These are phyloP conservation scores for Castanea mollissima DNA, from an alignment of 306 rosid genomes.

Conservation along the genomic window DNA sequence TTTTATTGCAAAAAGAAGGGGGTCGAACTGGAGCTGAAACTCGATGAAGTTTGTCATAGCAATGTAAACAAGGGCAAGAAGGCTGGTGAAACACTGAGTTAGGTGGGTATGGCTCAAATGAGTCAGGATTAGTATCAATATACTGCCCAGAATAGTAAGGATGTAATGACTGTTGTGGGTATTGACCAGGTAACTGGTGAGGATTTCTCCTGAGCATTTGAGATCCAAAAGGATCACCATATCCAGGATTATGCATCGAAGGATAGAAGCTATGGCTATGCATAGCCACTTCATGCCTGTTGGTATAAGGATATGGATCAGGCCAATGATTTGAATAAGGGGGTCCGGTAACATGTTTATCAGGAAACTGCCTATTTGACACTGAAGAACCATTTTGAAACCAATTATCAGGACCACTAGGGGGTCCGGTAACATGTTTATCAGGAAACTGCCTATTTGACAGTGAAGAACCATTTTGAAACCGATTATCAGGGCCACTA, in stretches of 20 bases:
- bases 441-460: conserved; percentile 27
- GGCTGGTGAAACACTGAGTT: conserved; percentile 60
- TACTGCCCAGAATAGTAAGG: conserved; percentile 69
- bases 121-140: conserved; percentile 42
- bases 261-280: conserved; percentile 45
- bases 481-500: conserved; percentile 45
- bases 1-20: conserved; percentile 46
- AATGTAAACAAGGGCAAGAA: conserved; percentile 75
- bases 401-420: conserved; percentile 47
- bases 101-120: conserved; percentile 50
- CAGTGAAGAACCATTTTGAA: conserved; percentile 47
- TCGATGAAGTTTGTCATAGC: conserved; percentile 56
- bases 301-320: conserved; percentile 62
- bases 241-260: conserved; percentile 58
- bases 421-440: conserved; percentile 38
- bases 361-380: conserved; percentile 26
- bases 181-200: conserved; percentile 43
- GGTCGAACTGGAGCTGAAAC: conserved; percentile 51
- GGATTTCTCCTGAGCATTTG: conserved; percentile 52
- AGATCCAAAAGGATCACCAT: conserved; percentile 61
- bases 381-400: conserved; percentile 49
- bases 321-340: conserved; percentile 49
- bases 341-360: conserved; percentile 48
- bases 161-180: conserved; percentile 54
- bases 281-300: conserved; percentile 49